Percentiles rank a stretch among this genome's conserved stretches.
These are phyloP conservation scores for Auricularia heimuer DNA, from an alignment of 768 basidiomycete genomes.

Conservation along the genomic window DNA sequence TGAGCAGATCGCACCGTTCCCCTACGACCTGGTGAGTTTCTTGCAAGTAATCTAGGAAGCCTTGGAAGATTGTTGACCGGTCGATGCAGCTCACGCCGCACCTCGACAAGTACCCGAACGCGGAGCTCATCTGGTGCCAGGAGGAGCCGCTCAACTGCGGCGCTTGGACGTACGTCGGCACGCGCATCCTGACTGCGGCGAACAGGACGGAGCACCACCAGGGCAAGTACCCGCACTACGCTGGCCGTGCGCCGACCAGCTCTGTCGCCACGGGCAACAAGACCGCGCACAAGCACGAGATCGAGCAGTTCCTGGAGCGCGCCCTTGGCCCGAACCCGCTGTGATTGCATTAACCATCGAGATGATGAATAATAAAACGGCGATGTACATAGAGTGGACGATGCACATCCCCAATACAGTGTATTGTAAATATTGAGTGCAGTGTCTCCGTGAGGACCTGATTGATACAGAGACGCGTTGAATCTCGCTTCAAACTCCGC, in stretches of 20 bases:
- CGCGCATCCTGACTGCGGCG: constrained; percentile 88
- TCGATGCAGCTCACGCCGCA: constrained; percentile 69
- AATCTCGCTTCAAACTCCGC: no score
- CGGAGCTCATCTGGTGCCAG: constrained; percentile 82
- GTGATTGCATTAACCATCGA: not conserved
- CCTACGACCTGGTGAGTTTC: constrained; percentile 75
- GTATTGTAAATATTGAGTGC: no score
- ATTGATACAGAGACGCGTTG: no score
- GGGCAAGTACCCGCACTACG: constrained; percentile 84
- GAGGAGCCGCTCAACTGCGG: constrained; percentile 98
- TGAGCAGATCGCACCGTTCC: constrained; percentile 95
- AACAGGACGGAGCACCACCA: constrained; percentile 84
- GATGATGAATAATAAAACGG: no score
- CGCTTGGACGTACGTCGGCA: constrained; percentile 92
- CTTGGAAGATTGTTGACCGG: constrained; percentile 6
- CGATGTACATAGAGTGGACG: no score
- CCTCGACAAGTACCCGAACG: constrained; percentile 94
- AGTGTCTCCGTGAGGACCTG: no score
- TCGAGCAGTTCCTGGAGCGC: constrained; percentile 51
- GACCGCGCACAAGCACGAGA: constrained; percentile 86
- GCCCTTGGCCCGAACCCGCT: constrained; percentile 19
- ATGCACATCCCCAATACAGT: no score
- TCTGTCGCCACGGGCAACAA: constrained; percentile 91
- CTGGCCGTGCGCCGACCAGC: constrained; percentile 85
- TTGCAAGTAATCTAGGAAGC: not conserved